phyloP scores from a whole-genome alignment of 2,329 filamentous ascomycete species.

The Ceratocystis destructans region DNA sequence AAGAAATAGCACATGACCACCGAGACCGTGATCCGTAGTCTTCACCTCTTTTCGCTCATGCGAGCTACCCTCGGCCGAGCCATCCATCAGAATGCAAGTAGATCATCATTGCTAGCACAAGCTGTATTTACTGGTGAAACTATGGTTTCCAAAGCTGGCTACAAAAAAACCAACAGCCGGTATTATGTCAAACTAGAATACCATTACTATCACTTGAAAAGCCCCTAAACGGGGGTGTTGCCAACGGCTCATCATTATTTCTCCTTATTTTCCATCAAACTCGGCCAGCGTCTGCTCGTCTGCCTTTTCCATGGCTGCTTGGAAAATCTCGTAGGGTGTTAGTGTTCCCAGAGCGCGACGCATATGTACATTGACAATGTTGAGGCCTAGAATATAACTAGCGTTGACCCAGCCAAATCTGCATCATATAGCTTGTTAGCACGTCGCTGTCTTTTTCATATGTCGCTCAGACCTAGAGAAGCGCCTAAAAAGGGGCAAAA shows the following conservation, averaged over 20 bases:
- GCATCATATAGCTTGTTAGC: constrained; percentile 23
- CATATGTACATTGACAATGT: constrained; percentile 80
- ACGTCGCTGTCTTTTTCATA: neutral
- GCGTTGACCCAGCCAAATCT: constrained; percentile 99
- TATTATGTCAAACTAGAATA: too few species aligned
- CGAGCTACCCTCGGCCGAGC: constrained; percentile 6
- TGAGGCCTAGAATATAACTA: constrained; percentile 86
- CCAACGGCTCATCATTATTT: neutral
- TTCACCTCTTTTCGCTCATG: neutral
- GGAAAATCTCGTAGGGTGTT: constrained; percentile 74
- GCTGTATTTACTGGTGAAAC: neutral
- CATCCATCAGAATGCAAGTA: neutral
- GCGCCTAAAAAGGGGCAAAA: neutral
- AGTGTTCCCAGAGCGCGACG: constrained; percentile 75
- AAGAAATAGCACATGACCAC: too few species aligned
- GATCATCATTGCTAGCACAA: neutral
- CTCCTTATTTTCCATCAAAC: constrained; percentile 23
- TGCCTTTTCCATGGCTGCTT: constrained; percentile 48
- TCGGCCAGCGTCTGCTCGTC: constrained; percentile 40
- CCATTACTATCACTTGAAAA: too few species aligned
- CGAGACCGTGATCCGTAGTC: too few species aligned
- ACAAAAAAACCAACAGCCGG: too few species aligned
- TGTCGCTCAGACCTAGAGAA: neutral
- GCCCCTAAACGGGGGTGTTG: too few species aligned
- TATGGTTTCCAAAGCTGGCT: too few species aligned